Conservation (phyloP, 805 yeast genomes). For the Spathaspora boniae region DNA sequence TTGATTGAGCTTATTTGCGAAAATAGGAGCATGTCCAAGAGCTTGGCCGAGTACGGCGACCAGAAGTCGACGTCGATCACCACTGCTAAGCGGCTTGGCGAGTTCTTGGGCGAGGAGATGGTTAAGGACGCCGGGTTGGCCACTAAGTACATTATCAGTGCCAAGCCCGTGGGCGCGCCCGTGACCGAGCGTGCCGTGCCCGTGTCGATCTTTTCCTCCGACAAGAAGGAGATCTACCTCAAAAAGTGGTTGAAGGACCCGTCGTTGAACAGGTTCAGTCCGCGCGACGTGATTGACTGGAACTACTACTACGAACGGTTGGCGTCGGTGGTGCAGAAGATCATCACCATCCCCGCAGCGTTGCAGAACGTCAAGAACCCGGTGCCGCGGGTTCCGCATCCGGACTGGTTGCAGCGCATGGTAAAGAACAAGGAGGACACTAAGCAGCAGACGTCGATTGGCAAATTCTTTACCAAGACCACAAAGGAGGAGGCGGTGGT, state of each 20-base stretch:
- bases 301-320: slow-evolving; percentile 84
- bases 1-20: slow-evolving; percentile 93
- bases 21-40: slow-evolving; percentile 91
- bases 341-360: slow-evolving; percentile 96
- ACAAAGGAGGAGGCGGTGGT: slow-evolving; percentile 41
- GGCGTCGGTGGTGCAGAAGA: slow-evolving; percentile 90
- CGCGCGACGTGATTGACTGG: slow-evolving; percentile 91
- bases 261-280: slow-evolving; percentile 74
- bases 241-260: slow-evolving; percentile 87
- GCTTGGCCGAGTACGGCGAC: slow-evolving; percentile 80
- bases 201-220: slow-evolving; percentile 91
- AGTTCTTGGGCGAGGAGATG: slow-evolving; percentile 93
- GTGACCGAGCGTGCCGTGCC: slow-evolving; percentile 97
- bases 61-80: slow-evolving; percentile 95
- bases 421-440: slow-evolving; percentile 61
- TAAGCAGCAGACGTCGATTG: slow-evolving; percentile 66
- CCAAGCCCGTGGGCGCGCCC: slow-evolving; percentile 78
- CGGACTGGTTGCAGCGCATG: slow-evolving; percentile 81
- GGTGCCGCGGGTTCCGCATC: slow-evolving; percentile 90
- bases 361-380: slow-evolving; percentile 85
- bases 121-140: slow-evolving; percentile 95
- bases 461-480: slow-evolving; percentile 51
- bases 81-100: slow-evolving; percentile 90
- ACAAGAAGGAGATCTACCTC: slow-evolving; percentile 70
- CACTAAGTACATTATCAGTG: slow-evolving; percentile 87